These are phyloP conservation scores for Eucalyptus curtisii DNA, from an alignment of 345 rosid genomes.

Conservation along the genomic window DNA sequence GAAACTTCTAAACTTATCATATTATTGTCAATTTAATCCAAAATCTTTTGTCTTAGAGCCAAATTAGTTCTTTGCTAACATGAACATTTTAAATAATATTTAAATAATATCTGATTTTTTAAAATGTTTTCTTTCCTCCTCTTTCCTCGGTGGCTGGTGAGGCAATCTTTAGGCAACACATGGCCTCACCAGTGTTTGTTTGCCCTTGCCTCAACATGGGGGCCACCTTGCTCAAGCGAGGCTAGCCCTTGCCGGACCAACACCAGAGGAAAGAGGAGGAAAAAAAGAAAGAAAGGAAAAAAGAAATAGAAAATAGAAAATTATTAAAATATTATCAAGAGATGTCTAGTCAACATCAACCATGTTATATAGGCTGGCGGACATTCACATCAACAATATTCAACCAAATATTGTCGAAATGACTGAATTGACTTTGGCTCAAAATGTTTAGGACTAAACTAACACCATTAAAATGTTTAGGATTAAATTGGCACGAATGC, in stretches of 20 bases:
- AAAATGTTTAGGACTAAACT: too few relatives aligned
- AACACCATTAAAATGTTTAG: too few relatives aligned
- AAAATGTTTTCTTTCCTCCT: background rate
- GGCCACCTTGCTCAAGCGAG: background rate
- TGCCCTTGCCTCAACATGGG: too few relatives aligned
- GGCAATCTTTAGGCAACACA: background rate
- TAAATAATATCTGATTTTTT: too few relatives aligned
- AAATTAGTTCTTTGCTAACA: background rate
- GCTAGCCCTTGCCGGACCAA: background rate
- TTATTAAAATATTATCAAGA: too few relatives aligned
- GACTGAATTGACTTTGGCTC: background rate
- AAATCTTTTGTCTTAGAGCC: background rate
- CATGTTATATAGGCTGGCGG: accelerated
- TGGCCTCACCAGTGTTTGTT: too few relatives aligned
- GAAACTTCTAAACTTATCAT: too few relatives aligned
- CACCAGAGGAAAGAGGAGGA: accelerated
- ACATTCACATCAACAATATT: too few relatives aligned
- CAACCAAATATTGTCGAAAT: background rate
- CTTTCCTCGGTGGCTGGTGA: background rate
- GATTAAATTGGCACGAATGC: accelerated
- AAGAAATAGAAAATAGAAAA: too few relatives aligned
- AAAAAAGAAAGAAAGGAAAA: accelerated
- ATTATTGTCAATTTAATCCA: too few relatives aligned
- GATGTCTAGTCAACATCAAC: accelerated
- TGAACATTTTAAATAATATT: too few relatives aligned